Percentiles rank a stretch among this genome's conserved stretches.
phyloP scores from a whole-genome alignment of 768 basidiomycete species.

The Flagelloscypha sp. region DNA sequence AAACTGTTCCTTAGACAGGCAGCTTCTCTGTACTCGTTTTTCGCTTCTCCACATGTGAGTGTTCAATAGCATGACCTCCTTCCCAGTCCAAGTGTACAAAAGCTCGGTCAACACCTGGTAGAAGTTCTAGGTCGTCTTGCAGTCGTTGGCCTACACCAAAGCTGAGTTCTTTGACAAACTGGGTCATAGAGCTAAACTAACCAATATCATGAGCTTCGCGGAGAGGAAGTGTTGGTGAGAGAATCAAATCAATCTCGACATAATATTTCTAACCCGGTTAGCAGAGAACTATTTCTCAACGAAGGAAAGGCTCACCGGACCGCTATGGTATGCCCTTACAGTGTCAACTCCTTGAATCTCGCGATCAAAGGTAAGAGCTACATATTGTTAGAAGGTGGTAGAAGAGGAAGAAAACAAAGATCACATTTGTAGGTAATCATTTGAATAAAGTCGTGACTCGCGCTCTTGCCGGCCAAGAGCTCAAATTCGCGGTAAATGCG shows the following conservation, averaged over 20 bases:
- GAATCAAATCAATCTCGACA: constrained; percentile 60
- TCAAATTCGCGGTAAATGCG: constrained; percentile 47
- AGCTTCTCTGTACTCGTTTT: too few relatives aligned
- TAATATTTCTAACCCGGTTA: constrained; percentile 33
- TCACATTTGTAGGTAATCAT: too few relatives aligned
- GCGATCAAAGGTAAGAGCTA: constrained; percentile 51
- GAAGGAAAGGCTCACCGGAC: constrained; percentile 11
- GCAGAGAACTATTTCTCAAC: not conserved
- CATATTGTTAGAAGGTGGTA: too few relatives aligned
- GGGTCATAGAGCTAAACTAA: too few relatives aligned
- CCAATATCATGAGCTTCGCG: constrained; percentile 46
- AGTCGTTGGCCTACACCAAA: constrained; percentile 40
- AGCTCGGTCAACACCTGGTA: constrained; percentile 51
- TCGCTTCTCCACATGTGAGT: too few relatives aligned
- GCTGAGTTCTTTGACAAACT: too few relatives aligned
- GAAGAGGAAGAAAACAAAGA: too few relatives aligned
- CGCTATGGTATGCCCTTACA: constrained; percentile 51
- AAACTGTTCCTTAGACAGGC: too few relatives aligned
- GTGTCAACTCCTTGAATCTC: constrained; percentile 54
- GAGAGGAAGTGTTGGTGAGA: constrained; percentile 50
- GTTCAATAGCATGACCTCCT: constrained; percentile 72
- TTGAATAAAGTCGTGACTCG: constrained; percentile 51
- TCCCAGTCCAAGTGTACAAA: constrained; percentile 96
- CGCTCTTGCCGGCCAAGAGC: constrained; percentile 54
- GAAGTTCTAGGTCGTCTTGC: constrained; percentile 47